Base-by-base conservation (phyloP, 176 grass and related monocot species). In the Urochloa ruziziensis region DNA sequence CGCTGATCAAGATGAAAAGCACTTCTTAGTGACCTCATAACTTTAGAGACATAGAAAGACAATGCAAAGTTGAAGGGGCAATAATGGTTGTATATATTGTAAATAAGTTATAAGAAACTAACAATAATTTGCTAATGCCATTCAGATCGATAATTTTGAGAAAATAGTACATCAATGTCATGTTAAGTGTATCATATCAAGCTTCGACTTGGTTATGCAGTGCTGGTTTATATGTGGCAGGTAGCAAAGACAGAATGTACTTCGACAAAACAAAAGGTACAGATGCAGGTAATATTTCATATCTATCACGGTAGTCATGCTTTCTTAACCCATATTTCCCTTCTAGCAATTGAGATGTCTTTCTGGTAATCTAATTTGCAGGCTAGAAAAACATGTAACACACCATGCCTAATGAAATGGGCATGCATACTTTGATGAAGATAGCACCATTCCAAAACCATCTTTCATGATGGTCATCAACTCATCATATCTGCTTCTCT, bases 1-100 rank as follows among this genome's bases (percentile, higher is more conserved):
- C 91, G 89, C 93, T 99, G 53, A 80, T 43, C 10, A 63, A 65
- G 34, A 93, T n/a, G 74, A 90, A 86, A 88, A 88, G 25, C 39
- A 81, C 2, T 36, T 17, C 40, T 82, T 74, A 48, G 53, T 52
- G 15, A 65, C 18, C 66, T 44, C 46, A 77, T 21, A 46, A 44
- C 21, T 82, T 80, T 83, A 61, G 24, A 78, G 49, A 79, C 62
- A 58, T 30, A 7, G 33, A 70, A 84, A 48, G 47, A 28, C 34
- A 28, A 6, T 53, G 43, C 49, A 54, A 58, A 69, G 16, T 77
- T 70, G n/a, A 51, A 57, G 52, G 35, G 18, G 34, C 46, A 61
- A 16, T 35, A 18, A 57, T 58, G 7, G 37, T 58, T 80, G 5
- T 71, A 35, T 39, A 56, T 75, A 78, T 4, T 32, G 68, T 37